Base-by-base conservation (phyloP, 805 yeast species). In the Ogataea ramenticola region DNA sequence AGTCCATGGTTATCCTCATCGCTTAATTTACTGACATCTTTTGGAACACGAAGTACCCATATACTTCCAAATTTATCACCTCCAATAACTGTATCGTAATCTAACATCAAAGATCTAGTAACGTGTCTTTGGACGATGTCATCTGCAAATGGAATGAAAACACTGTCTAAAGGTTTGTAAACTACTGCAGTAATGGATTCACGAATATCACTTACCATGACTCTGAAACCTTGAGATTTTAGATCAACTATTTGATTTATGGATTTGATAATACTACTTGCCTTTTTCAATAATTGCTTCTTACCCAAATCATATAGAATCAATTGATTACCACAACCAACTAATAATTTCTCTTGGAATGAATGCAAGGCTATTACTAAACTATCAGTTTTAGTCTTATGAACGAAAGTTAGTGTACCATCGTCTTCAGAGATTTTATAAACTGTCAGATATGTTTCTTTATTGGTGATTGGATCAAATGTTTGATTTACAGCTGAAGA, bases 1-100 rank as follows among this genome's bases (percentile, higher is more conserved):
- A 69, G 56, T 2, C 75, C 71, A 39, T 68, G 67, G 20, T 58
- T 63, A 43, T 80, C 86, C 41, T 71, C 74, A 46, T 75, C 81
- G 21, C 78, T 62, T 36, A 70, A 57, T 36, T 65, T 62, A 0
- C 81, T 72, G 0, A 71, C 66, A 4, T 69, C 64, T n/a, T 64
- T 63, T 0, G 83, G 76, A 35, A 83, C 61, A 46, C 96, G 66
- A 35, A 87, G 62, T 1, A 86, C 74, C 62, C 82, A 80, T 0
- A 89, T 39, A 52, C 83, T 86, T 0, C 98, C 97, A 62, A 85
- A 88, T 55, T 80, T 82, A 58, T 93, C 98, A 14, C 96, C 96
- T 1, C 86, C 87, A 35, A 84, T 66, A 1, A 85, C 76, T 0
- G 96, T 88, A 44, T 79, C 79, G 48, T 78, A 75, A 58, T 93